Conservation (phyloP, 371 early-diverging fungal species). For the Rhizopus delemar region DNA sequence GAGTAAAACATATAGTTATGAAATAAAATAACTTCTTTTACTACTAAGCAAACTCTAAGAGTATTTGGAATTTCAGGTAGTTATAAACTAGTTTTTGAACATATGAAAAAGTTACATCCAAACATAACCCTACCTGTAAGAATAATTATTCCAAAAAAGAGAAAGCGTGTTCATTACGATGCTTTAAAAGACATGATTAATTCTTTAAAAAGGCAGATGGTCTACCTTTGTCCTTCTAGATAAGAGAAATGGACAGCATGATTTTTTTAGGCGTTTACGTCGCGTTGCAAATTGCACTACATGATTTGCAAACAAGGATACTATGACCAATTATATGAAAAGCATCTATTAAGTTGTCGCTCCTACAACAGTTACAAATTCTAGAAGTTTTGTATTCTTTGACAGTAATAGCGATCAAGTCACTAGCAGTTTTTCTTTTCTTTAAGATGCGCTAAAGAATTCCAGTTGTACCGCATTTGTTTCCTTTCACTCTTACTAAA, state of each 20-base stretch:
- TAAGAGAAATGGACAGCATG: not conserved
- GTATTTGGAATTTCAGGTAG: too few species aligned
- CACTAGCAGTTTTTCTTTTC: not conserved
- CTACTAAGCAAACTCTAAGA: too few species aligned
- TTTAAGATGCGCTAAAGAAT: conserved; percentile 1
- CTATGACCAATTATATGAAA: not conserved
- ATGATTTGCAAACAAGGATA: not conserved
- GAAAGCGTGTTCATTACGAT: too few species aligned
- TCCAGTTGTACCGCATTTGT: not conserved
- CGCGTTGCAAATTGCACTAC: conserved; percentile 7
- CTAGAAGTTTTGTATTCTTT: conserved; percentile 3
- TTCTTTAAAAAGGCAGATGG: not conserved
- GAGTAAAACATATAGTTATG: too few species aligned
- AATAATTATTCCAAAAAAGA: too few species aligned
- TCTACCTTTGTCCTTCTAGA: conserved; percentile 3
- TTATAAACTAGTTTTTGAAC: too few species aligned
- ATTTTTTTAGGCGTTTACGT: conserved; percentile 2
- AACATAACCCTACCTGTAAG: too few species aligned
- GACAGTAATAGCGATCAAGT: not conserved
- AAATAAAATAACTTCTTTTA: too few species aligned
- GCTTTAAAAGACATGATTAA: too few species aligned
- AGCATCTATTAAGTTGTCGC: too few species aligned
- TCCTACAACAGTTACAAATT: not conserved
- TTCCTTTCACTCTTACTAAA: not conserved
- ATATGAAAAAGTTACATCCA: too few species aligned